Evolutionary conservation across 768 basidiomycete species (phyloP).

Genomic region (Suillus americanus): DNA sequence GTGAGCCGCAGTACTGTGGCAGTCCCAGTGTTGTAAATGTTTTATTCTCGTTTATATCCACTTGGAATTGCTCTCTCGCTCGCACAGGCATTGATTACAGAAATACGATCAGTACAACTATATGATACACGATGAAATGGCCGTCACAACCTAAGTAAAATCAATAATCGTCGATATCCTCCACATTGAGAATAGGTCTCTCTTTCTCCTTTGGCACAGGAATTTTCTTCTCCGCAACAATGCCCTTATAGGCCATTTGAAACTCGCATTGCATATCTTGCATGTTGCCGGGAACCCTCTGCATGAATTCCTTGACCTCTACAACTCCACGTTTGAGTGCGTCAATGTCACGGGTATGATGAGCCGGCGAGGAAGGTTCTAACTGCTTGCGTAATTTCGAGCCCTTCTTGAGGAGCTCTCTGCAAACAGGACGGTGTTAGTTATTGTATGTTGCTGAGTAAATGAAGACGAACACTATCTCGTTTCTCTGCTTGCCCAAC

Average conservation of each 20-base stretch:
- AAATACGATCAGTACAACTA: neutral
- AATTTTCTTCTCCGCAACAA: conserved; percentile 22
- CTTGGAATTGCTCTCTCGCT: neutral
- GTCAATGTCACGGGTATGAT: conserved; percentile 22
- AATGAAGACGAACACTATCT: conserved; percentile 31
- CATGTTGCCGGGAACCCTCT: conserved; percentile 19
- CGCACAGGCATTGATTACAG: neutral
- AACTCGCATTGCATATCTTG: conserved; percentile 28
- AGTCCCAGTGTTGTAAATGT: too few relatives aligned
- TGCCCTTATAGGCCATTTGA: conserved; percentile 32
- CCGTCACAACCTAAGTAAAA: neutral
- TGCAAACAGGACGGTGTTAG: conserved; percentile 9
- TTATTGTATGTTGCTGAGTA: neutral
- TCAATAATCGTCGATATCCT: conserved; percentile 18
- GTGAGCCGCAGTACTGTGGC: neutral
- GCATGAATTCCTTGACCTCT: conserved; percentile 29
- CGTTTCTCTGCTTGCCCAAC: conserved; percentile 27
- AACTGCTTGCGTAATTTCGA: conserved; percentile 30
- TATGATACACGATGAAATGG: neutral
- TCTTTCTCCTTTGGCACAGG: conserved; percentile 4
- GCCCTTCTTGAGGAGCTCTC: conserved; percentile 26
- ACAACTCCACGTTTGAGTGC: conserved; percentile 28
- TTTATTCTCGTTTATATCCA: neutral
- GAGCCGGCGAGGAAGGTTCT: conserved; percentile 30
- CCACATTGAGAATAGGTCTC: conserved; percentile 25